Conservation (phyloP, 2,329 filamentous ascomycete species). For the Plenodomus biglobosus region DNA sequence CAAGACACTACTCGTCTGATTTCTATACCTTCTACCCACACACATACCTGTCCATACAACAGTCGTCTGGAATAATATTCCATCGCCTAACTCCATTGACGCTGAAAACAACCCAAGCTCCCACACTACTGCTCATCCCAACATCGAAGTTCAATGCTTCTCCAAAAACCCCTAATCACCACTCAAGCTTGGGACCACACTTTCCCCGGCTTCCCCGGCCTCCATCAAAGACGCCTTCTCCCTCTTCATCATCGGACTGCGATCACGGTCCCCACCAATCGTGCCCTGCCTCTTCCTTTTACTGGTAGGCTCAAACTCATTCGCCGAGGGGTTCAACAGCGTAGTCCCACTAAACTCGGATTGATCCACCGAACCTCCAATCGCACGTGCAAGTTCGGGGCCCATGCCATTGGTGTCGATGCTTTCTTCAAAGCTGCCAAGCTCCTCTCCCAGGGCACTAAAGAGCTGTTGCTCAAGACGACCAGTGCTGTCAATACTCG, state of each 20-base stretch:
- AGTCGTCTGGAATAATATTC: no score
- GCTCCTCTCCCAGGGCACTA: conserved; percentile 36
- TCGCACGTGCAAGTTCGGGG: conserved; percentile 14
- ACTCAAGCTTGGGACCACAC: background rate
- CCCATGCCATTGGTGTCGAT: conserved; percentile 13
- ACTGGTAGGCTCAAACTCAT: conserved; percentile 16
- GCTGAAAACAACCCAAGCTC: background rate
- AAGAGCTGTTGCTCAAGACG: conserved; percentile 33
- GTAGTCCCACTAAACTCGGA: conserved; percentile 5
- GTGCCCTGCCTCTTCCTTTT: conserved; percentile 37
- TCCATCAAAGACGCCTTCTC: conserved; percentile 14
- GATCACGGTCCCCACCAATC: conserved; percentile 18
- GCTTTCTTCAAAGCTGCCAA: conserved; percentile 25
- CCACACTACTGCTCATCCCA: background rate
- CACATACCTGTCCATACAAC: background rate
- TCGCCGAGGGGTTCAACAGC: conserved; percentile 3
- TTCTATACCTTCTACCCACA: background rate
- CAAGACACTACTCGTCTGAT: background rate
- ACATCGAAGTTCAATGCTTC: background rate
- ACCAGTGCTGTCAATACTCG: conserved; percentile 33
- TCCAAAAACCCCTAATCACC: background rate
- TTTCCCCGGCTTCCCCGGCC: background rate
- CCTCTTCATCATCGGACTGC: conserved; percentile 30
- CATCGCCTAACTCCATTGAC: background rate
- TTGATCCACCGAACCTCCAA: conserved; percentile 2